phyloP scores from a whole-genome alignment of 1,139 yeast species.

The Blastobotrys raffinosifermentans region DNA sequence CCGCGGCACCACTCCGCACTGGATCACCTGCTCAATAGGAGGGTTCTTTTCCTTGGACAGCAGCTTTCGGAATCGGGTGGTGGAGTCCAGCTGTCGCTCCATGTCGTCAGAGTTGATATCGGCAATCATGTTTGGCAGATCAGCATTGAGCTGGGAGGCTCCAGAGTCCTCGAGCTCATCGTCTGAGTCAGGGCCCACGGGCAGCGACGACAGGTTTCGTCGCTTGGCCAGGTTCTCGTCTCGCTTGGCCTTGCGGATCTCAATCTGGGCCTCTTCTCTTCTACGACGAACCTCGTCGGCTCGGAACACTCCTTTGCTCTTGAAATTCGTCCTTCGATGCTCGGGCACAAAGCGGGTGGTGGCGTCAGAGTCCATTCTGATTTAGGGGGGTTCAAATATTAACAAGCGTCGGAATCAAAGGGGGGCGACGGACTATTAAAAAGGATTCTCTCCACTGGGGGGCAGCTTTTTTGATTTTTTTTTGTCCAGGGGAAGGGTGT shows the following conservation, averaged over 20 bases:
- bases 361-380: slow-evolving; percentile 71
- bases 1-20: slow-evolving; percentile 87
- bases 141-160: slow-evolving; percentile 43
- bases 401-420: too few species aligned
- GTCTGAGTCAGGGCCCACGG: slow-evolving; percentile 43
- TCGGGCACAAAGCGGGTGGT: slow-evolving; percentile 90
- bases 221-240: slow-evolving; percentile 93
- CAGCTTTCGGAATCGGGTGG: slow-evolving; percentile 88
- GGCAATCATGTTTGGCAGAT: slow-evolving; percentile 80
- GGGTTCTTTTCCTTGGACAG: slow-evolving; percentile 94
- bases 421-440: too few species aligned
- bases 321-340: slow-evolving; percentile 93
- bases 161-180: slow-evolving; percentile 34
- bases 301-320: slow-evolving; percentile 89
- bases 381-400: too few species aligned
- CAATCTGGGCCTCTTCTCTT: slow-evolving; percentile 96
- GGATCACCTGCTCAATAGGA: slow-evolving; percentile 92
- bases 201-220: slow-evolving; percentile 58
- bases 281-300: slow-evolving; percentile 97
- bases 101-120: slow-evolving; percentile 72
- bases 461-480: too few species aligned
- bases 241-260: slow-evolving; percentile 90
- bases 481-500: too few species aligned
- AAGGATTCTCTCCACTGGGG: too few species aligned
- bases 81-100: slow-evolving; percentile 80